Evolutionary conservation across 768 basidiomycete species (phyloP), one percentile per base, ranked within the genome.

Genomic region (Pholiota molesta): DNA sequence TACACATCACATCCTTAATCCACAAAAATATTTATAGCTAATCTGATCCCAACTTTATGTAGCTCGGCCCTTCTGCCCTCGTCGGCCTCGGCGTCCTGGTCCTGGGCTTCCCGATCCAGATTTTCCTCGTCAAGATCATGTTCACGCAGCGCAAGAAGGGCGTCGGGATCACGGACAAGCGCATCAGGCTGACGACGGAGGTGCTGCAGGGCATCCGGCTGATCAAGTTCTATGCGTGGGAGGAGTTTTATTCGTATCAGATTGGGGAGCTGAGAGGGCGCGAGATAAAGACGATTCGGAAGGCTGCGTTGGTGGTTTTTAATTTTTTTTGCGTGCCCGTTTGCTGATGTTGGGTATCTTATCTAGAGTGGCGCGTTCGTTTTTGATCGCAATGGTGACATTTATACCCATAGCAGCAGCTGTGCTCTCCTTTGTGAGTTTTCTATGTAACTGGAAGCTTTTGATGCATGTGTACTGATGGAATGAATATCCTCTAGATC

Each of bases 11-110:
- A 26, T 49, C 21, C 21, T 9, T 44, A 5, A n/a, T 64, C 23
- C 37, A 26, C 53, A n/a, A 42, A 52, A 52, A n/a, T 28, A 31
- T 16, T 28, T 23, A 28, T 42, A n/a, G 49, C n/a, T 35, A 35
- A 17, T 23, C 37, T 23, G 31, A 13, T 45, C 26, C 49, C n/a
- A 11, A 51, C 52, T 26, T 29, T 55, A 26, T 26, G 26, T 26
- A 88, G 81, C 78, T 92, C 23, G 88, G 89, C 3, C 86, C 86
- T 65, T 90, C 88, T 0, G 89, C 88, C 0, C 79, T 92, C 11
- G 89, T 90, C 17, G 88, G 86, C 2, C 74, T 89, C 70, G 56
- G 84, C 74, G 72, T 88, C 29, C 76, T 91, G 33, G 51, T 89
- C 4, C 55, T 87, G 8, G 84, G 83, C 5, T 82, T 88, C 63